A percentile compares a stretch with the other conserved stretches of the same genome.
Evolutionary conservation across 2,329 filamentous ascomycete genomes (phyloP).

Genomic region (Nigrograna mackinnonii): DNA sequence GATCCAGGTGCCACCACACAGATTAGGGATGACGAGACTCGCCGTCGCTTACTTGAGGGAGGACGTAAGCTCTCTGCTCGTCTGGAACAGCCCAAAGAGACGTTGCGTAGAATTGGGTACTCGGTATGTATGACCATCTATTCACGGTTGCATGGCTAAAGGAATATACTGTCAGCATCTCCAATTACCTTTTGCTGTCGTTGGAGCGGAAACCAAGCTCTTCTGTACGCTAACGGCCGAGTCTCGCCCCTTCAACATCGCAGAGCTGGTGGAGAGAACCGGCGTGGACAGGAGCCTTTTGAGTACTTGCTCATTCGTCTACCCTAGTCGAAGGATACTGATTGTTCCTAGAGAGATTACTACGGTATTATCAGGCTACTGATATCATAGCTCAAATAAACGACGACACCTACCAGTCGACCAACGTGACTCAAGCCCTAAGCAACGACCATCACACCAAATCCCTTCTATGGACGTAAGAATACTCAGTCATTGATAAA

Average conservation of each 20-base stretch:
- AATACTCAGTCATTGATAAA: neutral
- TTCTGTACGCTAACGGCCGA: constrained; percentile 2
- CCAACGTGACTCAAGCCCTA: constrained; percentile 5
- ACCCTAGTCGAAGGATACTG: neutral
- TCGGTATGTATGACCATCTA: neutral
- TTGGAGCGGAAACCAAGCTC: constrained; percentile 3
- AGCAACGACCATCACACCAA: constrained; percentile 6
- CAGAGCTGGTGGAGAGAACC: constrained; percentile 1
- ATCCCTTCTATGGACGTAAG: constrained; percentile 5
- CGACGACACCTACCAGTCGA: constrained; percentile 4
- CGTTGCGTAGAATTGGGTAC: neutral
- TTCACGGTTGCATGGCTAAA: neutral
- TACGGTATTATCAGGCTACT: constrained; percentile 4
- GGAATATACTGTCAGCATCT: neutral
- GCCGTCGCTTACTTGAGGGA: constrained; percentile 8
- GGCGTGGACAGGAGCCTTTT: constrained; percentile 1
- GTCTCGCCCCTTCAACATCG: neutral
- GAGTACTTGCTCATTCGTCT: constrained; percentile 1
- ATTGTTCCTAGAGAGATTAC: constrained; percentile 2
- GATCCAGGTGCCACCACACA: neutral
- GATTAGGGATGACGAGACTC: constrained; percentile 4
- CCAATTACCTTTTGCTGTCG: constrained; percentile 3
- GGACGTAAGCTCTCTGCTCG: neutral
- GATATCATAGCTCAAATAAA: constrained; percentile 3
- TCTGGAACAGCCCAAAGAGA: neutral